Base-by-base conservation (phyloP, 441 rosid species). In the Cnidoscolus chayamansa region DNA sequence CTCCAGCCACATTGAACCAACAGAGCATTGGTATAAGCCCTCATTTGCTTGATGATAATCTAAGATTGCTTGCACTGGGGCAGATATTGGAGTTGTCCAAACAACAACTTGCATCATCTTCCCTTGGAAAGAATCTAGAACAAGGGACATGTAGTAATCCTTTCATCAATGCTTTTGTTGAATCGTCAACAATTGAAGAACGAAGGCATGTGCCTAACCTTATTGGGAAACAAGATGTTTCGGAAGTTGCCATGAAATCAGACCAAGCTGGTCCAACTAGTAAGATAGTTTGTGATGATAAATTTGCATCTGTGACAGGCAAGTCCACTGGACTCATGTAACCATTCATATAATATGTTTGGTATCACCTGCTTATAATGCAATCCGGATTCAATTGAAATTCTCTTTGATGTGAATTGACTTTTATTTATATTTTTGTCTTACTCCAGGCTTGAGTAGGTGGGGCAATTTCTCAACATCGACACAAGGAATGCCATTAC, bases 61-160 rank as follows among this genome's bases (percentile, higher is more conserved):
- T 76, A 81, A 87, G 86, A 78, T 62, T 76, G 50, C 82, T 82
- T 71, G 85, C 87, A 57, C 13, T 68, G 69, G 76, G 76, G 78
- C 84, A 87, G 81, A 79, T 80, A 66, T 58, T 78, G 71, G 83
- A 82, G 66, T 75, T 78, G 74, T 85, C 90, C 13, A 80, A 79
- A 79, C 79, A 78, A 55, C 88, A 81, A 17, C 79, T 76, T 67
- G 73, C 74, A 72, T 32, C 74, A 45, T 70, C 81, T 70, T 70
- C 84, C 43, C 63, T 40, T 48, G 84, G 74, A 70, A 71, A 73
- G 77, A 79, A 71, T 63, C 69, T 50, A 20, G 79, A 75, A 67
- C 71, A 55, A 65, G 83, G 77, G 57, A 72, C 74, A 72, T 56
- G 56, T 25, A 62, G 70, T 65, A 20, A 35, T 57, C 43, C 77